phyloP scores from a whole-genome alignment of 371 early-diverging fungal genomes.

The Mortierella sp. region DNA sequence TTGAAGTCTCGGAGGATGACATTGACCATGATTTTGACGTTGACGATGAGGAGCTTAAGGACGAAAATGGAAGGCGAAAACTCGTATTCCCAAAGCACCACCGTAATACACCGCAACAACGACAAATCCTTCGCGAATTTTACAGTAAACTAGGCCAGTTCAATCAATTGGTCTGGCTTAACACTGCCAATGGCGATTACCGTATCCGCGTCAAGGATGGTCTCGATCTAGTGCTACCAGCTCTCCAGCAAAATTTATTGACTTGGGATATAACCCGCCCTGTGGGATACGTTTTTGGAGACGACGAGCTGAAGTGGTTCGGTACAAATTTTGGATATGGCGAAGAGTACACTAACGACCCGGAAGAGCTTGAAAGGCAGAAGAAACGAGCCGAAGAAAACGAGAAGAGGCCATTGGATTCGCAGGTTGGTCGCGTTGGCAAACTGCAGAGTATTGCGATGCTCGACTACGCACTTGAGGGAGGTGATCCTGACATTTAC shows the following conservation, averaged over 20 bases:
- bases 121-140: constrained; percentile 9
- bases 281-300: not conserved
- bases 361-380: constrained; percentile 1
- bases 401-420: not conserved
- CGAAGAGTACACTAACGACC: not conserved
- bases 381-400: not conserved
- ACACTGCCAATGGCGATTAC: constrained; percentile 22
- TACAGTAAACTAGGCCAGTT: constrained; percentile 22
- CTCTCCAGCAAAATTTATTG: constrained; percentile 7
- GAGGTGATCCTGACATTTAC: not conserved
- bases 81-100: not conserved
- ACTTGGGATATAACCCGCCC: constrained; percentile 13
- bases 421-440: not conserved
- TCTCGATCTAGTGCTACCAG: constrained; percentile 20
- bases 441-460: constrained; percentile 12
- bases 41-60: not conserved
- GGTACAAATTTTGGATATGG: constrained; percentile 36
- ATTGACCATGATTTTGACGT: not conserved
- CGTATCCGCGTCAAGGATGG: constrained; percentile 30
- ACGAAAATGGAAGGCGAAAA: not conserved
- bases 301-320: constrained; percentile 18
- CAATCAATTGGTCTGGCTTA: constrained; percentile 1
- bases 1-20: not conserved
- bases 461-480: constrained; percentile 7
- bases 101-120: constrained; percentile 1